Evolutionary conservation across 129 eudicot species (phyloP), one percentile per base, ranked within the genome.

Genomic region (Chrysanthemum lavandulifolium): DNA sequence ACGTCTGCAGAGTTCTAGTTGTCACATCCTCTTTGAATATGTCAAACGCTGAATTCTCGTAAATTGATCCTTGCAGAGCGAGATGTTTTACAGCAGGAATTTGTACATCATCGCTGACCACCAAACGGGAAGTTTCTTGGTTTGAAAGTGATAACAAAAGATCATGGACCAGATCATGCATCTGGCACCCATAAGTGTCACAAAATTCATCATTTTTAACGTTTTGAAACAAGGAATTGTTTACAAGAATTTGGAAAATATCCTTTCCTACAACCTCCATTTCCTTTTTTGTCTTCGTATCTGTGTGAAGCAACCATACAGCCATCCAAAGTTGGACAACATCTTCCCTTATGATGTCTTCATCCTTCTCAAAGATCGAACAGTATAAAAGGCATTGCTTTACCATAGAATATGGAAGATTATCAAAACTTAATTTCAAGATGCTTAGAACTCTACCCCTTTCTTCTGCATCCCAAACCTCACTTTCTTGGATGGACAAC

Each of bases 151-250:
- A 55, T 55, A n/a, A 13, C 8, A 16, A 55, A n/a, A 55, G 21
- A 55, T 55, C 21, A 55, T 55, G 60, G 2, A 55, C 60, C 61
- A 55, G 21, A 55, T 55, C 60, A 55, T 55, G 21, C 60, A 55
- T 55, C 60, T n/a, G 15, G 7, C 60, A 54, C 14, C 60, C 7
- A 13, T 2, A 13, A 54, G 15, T 12, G 60, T n/a, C 14, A 12
- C 19, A 12, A n/a, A 2, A 4, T n/a, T n/a, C 60, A 13, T 19
- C 21, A 0, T 19, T 19, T 19, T 19, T 0, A 19, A 19, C 0
- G 15, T 54, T 19, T 14, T 54, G 60, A 13, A 54, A 54, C 60
- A 54, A 54, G 2, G 19, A 54, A 14, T 13, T 54, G 19, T 4
- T 54, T 54, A 54, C 7, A 6, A 54, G 8, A 54, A 14, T 54